Conservation (phyloP, 257 asterid genomes). For the Rubia yunnanensis region DNA sequence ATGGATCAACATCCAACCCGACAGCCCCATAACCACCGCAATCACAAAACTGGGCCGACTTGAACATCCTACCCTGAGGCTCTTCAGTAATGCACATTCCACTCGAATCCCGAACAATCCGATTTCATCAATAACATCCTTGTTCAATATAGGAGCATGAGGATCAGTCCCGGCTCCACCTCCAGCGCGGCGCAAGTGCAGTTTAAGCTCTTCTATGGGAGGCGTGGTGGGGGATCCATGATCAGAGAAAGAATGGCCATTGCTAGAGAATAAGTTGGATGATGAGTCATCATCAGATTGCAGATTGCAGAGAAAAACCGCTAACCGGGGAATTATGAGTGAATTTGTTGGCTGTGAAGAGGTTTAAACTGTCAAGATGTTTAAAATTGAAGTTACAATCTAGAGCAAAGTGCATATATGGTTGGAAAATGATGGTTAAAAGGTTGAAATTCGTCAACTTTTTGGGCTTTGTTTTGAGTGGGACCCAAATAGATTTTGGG, state of each 20-base stretch:
- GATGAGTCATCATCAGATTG: conserved; percentile 62
- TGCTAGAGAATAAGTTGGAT: conserved; percentile 48
- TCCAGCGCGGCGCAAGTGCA: conserved; percentile 24
- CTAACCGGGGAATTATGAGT: conserved; percentile 57
- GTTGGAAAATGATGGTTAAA: no score
- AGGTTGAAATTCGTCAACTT: no score
- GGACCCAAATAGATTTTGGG: no score
- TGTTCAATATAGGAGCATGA: conserved; percentile 16
- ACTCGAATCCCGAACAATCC: conserved; percentile 36
- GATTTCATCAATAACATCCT: conserved; percentile 25
- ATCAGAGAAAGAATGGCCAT: conserved; percentile 36
- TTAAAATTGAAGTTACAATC: no score
- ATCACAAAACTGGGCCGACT: conserved; percentile 21
- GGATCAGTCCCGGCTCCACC: no score
- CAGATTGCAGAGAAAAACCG: conserved; percentile 47
- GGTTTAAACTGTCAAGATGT: no score
- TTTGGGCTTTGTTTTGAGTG: no score
- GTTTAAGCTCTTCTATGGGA: conserved; percentile 31
- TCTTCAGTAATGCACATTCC: conserved; percentile 42
- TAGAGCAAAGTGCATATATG: no score
- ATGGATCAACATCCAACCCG: conserved; percentile 21
- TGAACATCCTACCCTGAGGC: conserved; percentile 22
- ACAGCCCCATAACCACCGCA: conserved; percentile 19
- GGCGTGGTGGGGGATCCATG: conserved; percentile 45
- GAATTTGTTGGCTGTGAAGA: no score